Percentiles rank a stretch among this genome's conserved stretches.
phyloP scores from a whole-genome alignment of 2,329 filamentous ascomycete genomes.

The Claviceps arundinis region DNA sequence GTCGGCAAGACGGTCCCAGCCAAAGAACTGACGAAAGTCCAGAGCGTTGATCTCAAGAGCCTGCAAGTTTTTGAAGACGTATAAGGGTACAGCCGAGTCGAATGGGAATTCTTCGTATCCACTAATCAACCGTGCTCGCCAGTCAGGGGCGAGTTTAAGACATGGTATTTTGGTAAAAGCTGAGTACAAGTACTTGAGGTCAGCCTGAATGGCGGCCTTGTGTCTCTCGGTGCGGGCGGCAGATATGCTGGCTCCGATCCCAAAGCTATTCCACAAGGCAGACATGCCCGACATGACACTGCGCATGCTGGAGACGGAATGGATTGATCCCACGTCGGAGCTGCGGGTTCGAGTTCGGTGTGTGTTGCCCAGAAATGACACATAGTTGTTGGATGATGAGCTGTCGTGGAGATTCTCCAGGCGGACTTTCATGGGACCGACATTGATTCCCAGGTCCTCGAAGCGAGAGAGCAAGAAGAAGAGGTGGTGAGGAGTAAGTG shows the following conservation, averaged over 20 bases:
- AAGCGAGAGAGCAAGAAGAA: constrained; percentile 94
- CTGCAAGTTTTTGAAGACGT: constrained; percentile 93
- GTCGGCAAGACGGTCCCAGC: constrained; percentile 89
- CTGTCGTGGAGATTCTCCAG: constrained; percentile 89
- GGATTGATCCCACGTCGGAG: constrained; percentile 80
- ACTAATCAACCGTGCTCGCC: constrained; percentile 75
- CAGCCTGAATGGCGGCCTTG: constrained; percentile 70
- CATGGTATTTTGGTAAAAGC: constrained; percentile 98
- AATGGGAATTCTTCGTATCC: constrained; percentile 98
- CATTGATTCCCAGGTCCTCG: constrained; percentile 78
- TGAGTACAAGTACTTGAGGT: constrained; percentile 93
- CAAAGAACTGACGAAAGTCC: constrained; percentile 93
- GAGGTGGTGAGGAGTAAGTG: constrained; percentile 87
- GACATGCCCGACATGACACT: constrained; percentile 98
- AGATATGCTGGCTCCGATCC: constrained; percentile 66
- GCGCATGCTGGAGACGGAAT: constrained; percentile 89
- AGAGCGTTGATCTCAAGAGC: constrained; percentile 88
- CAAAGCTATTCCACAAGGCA: constrained; percentile 78
- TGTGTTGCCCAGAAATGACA: constrained; percentile 75
- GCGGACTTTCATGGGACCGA: constrained; percentile 92
- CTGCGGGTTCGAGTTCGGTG: constrained; percentile 66
- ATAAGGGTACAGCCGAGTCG: constrained; percentile 90
- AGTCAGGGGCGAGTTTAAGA: constrained; percentile 79
- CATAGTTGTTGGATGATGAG: constrained; percentile 77
- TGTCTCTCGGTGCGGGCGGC: constrained; percentile 78